Base-by-base conservation (phyloP, 345 rosid genomes). In the Fremontodendron californicum region DNA sequence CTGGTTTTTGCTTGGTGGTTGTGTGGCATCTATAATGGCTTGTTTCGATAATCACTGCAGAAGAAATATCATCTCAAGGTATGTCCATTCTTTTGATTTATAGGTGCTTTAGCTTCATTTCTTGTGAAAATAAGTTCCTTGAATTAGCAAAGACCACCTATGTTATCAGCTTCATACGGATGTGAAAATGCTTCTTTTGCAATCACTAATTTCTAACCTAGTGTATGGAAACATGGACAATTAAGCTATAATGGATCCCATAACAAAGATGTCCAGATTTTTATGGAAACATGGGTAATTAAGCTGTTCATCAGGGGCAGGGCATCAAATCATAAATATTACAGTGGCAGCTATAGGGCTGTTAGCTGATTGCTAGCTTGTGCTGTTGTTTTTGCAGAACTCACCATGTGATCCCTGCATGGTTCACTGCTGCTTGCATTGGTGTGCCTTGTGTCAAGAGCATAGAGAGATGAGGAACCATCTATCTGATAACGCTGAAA, bases 361-460 rank as follows among this genome's bases (percentile, higher is more conserved):
- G n/a, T n/a, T n/a, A n/a, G n/a, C 16, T 10, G 8, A 39, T 9
- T 42, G 45, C 45, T 42, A 42, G 45, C 45, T 42, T 0, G 42
- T 57, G 77, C 51, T 73, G 49, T 27, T 77, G 10, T 21, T 66
- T 72, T 57, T 83, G 88, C 85, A 92, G 98, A 82, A 90, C 78
- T 88, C 97, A 0, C 98, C 97, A 0, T 95, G 98, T 49, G 91
- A 91, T 63, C 96, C 93, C 7, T 91, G 97, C 82, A 64, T 89
- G 76, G 98, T 91, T 64, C 97, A 94, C 66, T 91, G 97, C 74
- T 91, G 92, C 83, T 67, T 94, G 85, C 97, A 94, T 23, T 91
- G 97, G 95, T 91, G 97, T 78, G 99, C 99, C 7, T 60, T 95
- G 80, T 93, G 99, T 77, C 97, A 95, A 77, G 98, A 95, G 83